Evolutionary conservation across 75 land plant species (phyloP).

Genomic region (Selaginella moellendorffii): DNA sequence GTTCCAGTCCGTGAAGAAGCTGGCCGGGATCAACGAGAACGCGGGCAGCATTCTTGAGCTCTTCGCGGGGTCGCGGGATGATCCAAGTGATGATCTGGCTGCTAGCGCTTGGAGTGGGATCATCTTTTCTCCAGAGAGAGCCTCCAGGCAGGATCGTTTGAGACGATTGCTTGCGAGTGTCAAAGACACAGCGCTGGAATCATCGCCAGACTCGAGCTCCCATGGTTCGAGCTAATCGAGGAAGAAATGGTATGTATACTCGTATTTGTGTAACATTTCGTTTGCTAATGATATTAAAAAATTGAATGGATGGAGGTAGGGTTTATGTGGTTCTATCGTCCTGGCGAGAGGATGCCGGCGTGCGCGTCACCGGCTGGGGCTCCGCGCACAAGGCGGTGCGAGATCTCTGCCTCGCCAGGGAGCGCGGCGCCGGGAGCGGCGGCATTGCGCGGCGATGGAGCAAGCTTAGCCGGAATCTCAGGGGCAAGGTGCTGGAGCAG

Average conservation of each 20-base stretch:
- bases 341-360: background rate
- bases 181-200: too few relatives aligned
- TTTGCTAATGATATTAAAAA: background rate
- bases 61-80: background rate
- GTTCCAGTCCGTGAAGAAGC: background rate
- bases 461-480: background rate
- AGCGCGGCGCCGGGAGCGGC: background rate
- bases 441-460: background rate
- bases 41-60: constrained; percentile 8
- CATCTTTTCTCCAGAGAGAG: background rate
- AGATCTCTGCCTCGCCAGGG: background rate
- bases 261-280: too few relatives aligned
- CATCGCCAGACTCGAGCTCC: too few relatives aligned
- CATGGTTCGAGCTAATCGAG: background rate
- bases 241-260: too few relatives aligned
- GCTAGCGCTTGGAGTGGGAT: background rate
- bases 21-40: background rate
- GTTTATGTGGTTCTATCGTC: background rate
- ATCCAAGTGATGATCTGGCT: too few relatives aligned
- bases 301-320: background rate
- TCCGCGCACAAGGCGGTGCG: background rate
- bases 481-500: background rate
- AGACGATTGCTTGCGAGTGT: background rate
- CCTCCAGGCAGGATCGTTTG: background rate
- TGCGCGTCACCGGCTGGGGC: background rate